These are phyloP conservation scores for Colletotrichum acutatum DNA, from an alignment of 2,329 filamentous ascomycete genomes.

Conservation along the genomic window DNA sequence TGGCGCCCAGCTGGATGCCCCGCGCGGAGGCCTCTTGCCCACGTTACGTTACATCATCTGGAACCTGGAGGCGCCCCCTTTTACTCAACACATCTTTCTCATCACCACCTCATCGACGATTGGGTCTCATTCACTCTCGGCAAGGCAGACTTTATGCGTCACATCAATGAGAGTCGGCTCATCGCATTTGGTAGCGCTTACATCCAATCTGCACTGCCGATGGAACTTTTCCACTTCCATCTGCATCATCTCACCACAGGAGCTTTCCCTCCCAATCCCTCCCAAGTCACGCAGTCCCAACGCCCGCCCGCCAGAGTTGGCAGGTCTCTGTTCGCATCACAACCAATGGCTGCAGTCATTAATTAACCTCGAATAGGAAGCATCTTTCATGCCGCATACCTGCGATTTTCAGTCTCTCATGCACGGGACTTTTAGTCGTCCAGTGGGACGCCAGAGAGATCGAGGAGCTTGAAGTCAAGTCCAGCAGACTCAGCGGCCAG, in stretches of 20 bases:
- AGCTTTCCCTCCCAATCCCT: neutral
- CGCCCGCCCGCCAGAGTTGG: neutral
- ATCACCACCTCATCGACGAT: neutral
- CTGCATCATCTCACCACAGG: neutral
- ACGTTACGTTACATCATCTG: neutral
- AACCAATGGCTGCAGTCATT: neutral
- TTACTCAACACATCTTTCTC: neutral
- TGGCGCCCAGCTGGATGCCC: neutral
- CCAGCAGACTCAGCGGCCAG: neutral
- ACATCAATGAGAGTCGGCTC: neutral
- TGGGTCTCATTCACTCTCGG: neutral
- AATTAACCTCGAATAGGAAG: neutral
- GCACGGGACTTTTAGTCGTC: neutral
- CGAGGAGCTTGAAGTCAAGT: neutral
- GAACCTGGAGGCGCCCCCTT: neutral
- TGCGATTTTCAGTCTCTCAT: neutral
- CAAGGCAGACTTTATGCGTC: neutral
- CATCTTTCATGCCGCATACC: neutral
- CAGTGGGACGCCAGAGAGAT: neutral
- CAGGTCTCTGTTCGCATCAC: neutral
- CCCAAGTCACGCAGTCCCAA: neutral
- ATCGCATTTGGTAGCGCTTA: neutral
- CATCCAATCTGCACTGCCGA: neutral
- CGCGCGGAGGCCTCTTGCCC: neutral
- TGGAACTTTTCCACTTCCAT: neutral